Percentiles rank a stretch among this genome's conserved stretches.
Evolutionary conservation across 768 basidiomycete genomes (phyloP).

Genomic region (Pleurotus eryngii): DNA sequence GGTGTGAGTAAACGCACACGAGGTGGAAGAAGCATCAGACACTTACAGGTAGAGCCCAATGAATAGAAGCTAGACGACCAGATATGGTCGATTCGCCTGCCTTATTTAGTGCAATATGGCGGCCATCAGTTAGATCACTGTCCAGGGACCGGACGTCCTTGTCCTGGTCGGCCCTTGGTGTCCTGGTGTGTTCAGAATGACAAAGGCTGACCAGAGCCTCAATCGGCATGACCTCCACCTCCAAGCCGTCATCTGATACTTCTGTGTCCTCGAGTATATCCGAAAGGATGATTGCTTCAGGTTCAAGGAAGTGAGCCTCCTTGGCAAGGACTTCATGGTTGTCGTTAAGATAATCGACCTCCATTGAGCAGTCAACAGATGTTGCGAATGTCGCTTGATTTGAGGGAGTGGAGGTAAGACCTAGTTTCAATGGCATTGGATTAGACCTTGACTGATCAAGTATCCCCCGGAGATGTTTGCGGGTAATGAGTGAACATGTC

Average conservation of each 20-base stretch:
- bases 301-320: background rate
- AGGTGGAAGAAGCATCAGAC: too few relatives aligned
- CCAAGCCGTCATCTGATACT: background rate
- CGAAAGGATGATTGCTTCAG: background rate
- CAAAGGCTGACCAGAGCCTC: too few relatives aligned
- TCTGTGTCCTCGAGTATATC: constrained; percentile 17
- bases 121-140: too few relatives aligned
- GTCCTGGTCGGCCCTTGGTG: too few relatives aligned
- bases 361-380: background rate
- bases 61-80: background rate
- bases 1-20: too few relatives aligned
- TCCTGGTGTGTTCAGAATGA: too few relatives aligned
- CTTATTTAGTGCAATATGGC: too few relatives aligned
- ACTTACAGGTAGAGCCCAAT: background rate
- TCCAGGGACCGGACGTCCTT: too few relatives aligned
- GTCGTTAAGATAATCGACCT: too few relatives aligned
- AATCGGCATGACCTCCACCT: too few relatives aligned
- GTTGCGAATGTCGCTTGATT: constrained; percentile 5
- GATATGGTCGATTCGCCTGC: too few relatives aligned
- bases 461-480: background rate
- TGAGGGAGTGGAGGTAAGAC: constrained; percentile 9
- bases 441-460: constrained; percentile 12
- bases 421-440: too few relatives aligned
- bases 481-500: background rate
- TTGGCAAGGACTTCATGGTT: background rate